Conservation (phyloP, 768 basidiomycete species). For the Boletus rex-veris region DNA sequence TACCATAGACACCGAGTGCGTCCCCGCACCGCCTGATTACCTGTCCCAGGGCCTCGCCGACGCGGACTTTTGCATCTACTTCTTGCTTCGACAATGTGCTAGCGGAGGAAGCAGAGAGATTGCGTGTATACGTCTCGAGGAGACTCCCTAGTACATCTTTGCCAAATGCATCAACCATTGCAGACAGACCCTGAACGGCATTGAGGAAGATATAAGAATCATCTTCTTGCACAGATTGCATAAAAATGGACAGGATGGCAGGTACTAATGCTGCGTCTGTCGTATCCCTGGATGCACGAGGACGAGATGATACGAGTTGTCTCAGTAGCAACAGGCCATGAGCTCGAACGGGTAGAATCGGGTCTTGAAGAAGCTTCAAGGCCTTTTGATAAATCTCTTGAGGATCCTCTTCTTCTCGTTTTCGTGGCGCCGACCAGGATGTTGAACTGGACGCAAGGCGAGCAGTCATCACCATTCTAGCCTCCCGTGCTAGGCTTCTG, state of each 20-base stretch:
- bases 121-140: conserved; percentile 63
- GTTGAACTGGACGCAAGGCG: conserved; percentile 63
- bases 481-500: conserved; percentile 67
- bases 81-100: conserved; percentile 51
- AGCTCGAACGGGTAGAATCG: conserved; percentile 88
- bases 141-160: conserved; percentile 67
- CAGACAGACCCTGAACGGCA: conserved; percentile 86
- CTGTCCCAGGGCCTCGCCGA: conserved; percentile 83
- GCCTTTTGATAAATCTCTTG: conserved; percentile 83
- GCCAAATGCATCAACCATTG: conserved; percentile 69
- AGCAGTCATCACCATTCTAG: conserved; percentile 79
- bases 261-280: conserved; percentile 67
- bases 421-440: conserved; percentile 16
- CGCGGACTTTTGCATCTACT: conserved; percentile 66
- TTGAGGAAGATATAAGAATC: conserved; percentile 96
- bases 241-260: conserved; percentile 82
- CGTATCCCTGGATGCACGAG: conserved; percentile 9
- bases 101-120: conserved; percentile 38
- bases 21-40: conserved; percentile 73
- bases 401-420: conserved; percentile 29
- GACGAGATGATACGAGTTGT: conserved; percentile 56
- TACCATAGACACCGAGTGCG: conserved; percentile 67
- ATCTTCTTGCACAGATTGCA: conserved; percentile 82
- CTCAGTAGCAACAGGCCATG: conserved; percentile 85
- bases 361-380: conserved; percentile 83